These are phyloP conservation scores for Trichoderma endophyticum DNA, from an alignment of 2,329 filamentous ascomycete genomes.

Conservation along the genomic window DNA sequence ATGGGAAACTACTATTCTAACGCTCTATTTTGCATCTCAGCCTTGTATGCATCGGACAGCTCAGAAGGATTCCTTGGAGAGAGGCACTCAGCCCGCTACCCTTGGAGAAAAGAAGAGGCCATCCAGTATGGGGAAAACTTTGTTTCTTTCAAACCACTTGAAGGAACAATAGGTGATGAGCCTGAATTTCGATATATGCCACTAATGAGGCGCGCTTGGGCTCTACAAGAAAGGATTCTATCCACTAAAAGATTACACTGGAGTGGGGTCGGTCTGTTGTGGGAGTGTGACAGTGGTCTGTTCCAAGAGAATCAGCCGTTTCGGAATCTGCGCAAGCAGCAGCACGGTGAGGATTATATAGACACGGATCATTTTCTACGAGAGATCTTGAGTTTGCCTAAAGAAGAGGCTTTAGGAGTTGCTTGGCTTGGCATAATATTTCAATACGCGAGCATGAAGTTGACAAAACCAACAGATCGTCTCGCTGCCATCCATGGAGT, in stretches of 20 bases:
- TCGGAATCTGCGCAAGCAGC: neutral
- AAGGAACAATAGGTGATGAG: neutral
- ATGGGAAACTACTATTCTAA: neutral
- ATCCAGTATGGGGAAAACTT: neutral
- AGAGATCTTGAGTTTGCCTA: neutral
- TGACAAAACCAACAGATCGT: neutral
- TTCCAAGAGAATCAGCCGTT: neutral
- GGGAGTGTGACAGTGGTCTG: neutral
- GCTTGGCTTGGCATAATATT: neutral
- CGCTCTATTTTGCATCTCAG: neutral
- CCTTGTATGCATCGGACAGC: neutral
- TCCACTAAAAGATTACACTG: neutral
- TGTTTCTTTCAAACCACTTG: neutral
- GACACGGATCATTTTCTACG: neutral
- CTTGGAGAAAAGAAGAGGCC: neutral
- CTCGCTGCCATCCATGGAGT: neutral
- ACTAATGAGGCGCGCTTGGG: neutral
- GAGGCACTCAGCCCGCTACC: neutral
- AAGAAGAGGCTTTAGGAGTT: neutral
- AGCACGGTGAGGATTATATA: neutral
- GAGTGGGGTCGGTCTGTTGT: neutral
- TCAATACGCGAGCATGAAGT: neutral
- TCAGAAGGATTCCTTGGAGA: neutral
- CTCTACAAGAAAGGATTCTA: neutral
- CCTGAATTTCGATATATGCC: accelerated